Evolutionary conservation across 108 stramenopile species (phyloP), one percentile per base, ranked within the genome.

Genomic region (Conticribra weissflogii): DNA sequence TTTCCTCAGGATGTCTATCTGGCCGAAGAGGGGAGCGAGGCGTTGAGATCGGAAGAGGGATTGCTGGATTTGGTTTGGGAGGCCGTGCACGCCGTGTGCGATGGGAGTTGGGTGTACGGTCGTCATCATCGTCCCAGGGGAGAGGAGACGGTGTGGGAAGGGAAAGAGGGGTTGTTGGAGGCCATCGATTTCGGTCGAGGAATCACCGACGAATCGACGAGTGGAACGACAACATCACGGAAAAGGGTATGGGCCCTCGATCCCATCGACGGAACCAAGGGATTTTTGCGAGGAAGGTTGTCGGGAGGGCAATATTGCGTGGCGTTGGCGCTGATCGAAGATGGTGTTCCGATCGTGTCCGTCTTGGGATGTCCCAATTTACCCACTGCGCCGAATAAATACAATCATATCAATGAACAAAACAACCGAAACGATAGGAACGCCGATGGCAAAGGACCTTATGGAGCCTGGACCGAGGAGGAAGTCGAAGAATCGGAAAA

Each of bases 231-330:
- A 22, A 15, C 52, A 46, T 32, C 30, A 33, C 17, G 7, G 48
- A 58, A 53, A 57, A 83, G 83, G 47, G 59, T 87, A 14, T 97
- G 92, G 92, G 78, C 81, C 23, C 66, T 94, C 1, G 94, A 96
- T 78, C 96, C 96, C 9, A 94, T 96, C 49, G 94, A 97, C 66
- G 96, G 94, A 30, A 97, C 94, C 8, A 96, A 93, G 68, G 96
- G 96, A 18, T 93, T 93, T 54, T 59, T 96, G n/a, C 70, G 90
- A 27, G 86, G 90, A 7, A 75, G 72, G 50, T 22, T 54, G 3
- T 15, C 44, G 18, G 86, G 83, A 21, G 85, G 86, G 7, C 93
- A 93, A 59, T 96, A 88, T 59, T 85, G 85, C 54, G 72, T 91
- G 21, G 93, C 88, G 1, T 68, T 96, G 32, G 89, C 81, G 5